phyloP scores from a whole-genome alignment of 257 asterid species.

The Rhazya stricta region DNA sequence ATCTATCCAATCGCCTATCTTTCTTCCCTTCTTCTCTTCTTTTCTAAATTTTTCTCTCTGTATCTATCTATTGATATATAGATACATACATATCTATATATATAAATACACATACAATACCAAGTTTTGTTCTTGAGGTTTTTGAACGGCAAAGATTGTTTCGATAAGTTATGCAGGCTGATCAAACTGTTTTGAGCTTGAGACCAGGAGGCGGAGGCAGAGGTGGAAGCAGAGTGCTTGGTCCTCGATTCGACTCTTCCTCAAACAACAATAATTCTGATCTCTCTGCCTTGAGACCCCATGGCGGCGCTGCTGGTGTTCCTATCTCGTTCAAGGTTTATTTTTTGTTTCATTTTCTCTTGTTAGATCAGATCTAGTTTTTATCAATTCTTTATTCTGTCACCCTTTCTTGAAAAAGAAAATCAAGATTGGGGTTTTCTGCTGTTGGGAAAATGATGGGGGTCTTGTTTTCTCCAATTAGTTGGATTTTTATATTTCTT shows the following conservation, averaged over 20 bases:
- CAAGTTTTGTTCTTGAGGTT: constrained; percentile 15
- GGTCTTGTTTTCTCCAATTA: constrained; percentile 2
- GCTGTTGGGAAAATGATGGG: not conserved
- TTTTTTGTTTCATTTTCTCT: not conserved
- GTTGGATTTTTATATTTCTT: not conserved
- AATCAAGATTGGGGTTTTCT: constrained; percentile 14
- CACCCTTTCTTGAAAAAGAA: too few relatives aligned
- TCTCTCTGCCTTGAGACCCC: constrained; percentile 29
- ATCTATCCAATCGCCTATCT: constrained; percentile 2
- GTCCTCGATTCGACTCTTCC: constrained; percentile 39
- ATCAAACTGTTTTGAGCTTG: constrained; percentile 46
- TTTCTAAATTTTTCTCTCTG: not conserved
- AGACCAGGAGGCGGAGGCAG: constrained; percentile 55
- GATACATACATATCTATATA: constrained; percentile 19
- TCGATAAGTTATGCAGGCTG: constrained; percentile 48
- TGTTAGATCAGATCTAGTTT: constrained; percentile 18
- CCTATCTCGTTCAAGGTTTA: constrained; percentile 22
- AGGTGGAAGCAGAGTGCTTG: constrained; percentile 35
- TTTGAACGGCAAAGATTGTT: constrained; percentile 28
- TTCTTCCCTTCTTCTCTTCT: not conserved
- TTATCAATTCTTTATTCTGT: not conserved
- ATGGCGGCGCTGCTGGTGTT: constrained; percentile 27
- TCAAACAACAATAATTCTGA: constrained; percentile 27
- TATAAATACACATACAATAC: constrained; percentile 11
- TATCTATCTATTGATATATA: not conserved